Base-by-base conservation (phyloP, 768 basidiomycete genomes). In the Chlorophyllum brunneum region DNA sequence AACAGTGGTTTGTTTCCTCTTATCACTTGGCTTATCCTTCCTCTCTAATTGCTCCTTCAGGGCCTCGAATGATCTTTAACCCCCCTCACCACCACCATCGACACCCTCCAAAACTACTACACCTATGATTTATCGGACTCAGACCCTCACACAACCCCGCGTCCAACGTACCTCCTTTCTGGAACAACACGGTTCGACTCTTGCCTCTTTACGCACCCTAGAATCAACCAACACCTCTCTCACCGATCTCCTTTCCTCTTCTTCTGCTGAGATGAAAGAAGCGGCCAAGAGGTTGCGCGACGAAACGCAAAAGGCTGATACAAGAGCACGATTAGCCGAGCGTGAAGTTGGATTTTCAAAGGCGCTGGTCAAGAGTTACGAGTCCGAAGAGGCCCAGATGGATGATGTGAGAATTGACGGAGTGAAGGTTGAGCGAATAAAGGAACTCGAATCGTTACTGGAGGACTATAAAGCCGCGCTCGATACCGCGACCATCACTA, bases 291-390 rank as follows among this genome's bases (percentile, higher is more conserved):
- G 62, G 1, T 58, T 77, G 9, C 74, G 75, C 54, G 79, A 75
- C 43, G 62, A 67, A 54, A 43, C 65, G 10, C 48, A 20, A 5
- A 61, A 72, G 29, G 59, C 61, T 31, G 69, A 75, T 39, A 64
- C 63, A 5, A 56, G 65, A 23, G 59, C 61, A 1, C 55, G 60
- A 15, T 59, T 74, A 15, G 67, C 68, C 0, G 84, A 87, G 57
- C 63, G 81, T 26, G 86, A 90, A 58, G 75, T 80, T n/a, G 71
- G 75, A n/a, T 86, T 85, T 61, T 61, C 86, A 50, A 74, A 82
- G 54, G 83, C 82, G 0, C 70, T 89, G n/a, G 69, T 88, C 60
- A 79, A 81, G 0, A 86, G 85, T 59, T 88, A 77, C 61, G 75
- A 75, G 13, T 76, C 80, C 0, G 86, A 89, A 63, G 79, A 82